Evolutionary conservation across 495 filamentous ascomycete genomes (phyloP), one percentile per base, ranked within the genome.

Genomic region (Penicillium angulare): DNA sequence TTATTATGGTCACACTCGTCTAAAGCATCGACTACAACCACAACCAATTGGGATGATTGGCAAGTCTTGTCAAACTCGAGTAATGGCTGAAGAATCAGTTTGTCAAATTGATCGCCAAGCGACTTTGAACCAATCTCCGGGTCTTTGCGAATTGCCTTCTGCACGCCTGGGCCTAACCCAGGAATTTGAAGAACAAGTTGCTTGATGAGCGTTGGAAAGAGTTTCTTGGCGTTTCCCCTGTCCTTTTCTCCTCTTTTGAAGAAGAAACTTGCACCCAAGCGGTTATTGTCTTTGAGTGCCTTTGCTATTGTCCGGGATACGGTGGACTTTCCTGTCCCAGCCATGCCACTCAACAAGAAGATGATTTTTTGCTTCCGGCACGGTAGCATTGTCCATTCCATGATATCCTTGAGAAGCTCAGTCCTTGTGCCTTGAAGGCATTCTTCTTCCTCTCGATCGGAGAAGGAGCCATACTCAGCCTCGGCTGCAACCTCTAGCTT

Each of bases 21-120:
- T 15, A 83, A 64, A 44, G 79, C 79, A 52, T 83, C 78, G 23
- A 83, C 58, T 13, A 81, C 67, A 16, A 38, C 15, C 12, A 80
- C 61, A 13, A 73, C 47, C 9, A 67, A 47, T 24, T 9, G 1
- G 9, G 23, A 33, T 50, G 57, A 43, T 8, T 0, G 1, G 3
- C 16, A 12, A 6, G 16, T 5, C 38, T 34, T 32, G 13, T 48
- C 31, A 18, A 57, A 32, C 7, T 39, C 21, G 16, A 34, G 40
- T 0, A 80, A 55, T 9, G 74, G 75, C 23, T 70, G 22, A 43
- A 77, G 50, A 53, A 81, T 56, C 12, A 84, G 70, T 57, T 75
- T 45, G 4, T 45, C 24, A 33, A 29, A 45, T 15, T 45, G 42
- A 8, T 45, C 42, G 9, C 8, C 32, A 2, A 45, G 26, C 26